Base-by-base conservation (phyloP, 169 alveolate genomes). In the Cryptosporidium canis region DNA sequence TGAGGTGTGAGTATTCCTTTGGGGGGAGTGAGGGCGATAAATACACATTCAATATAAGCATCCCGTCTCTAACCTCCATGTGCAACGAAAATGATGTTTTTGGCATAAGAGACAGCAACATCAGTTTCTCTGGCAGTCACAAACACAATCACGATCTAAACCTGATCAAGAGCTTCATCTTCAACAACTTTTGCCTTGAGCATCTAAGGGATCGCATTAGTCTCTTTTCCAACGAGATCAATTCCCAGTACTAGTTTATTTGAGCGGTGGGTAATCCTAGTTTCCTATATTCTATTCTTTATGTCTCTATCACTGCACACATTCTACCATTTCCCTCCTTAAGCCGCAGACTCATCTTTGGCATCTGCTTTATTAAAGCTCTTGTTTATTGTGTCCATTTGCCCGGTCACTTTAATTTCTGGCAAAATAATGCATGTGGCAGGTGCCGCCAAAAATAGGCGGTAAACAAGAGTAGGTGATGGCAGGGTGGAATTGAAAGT, bases 51-150 rank as follows among this genome's bases (percentile, higher is more conserved):
- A 58, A 12, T 56, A 61, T 77, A 16, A 39, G 29, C 21, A 58
- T 77, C 4, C 87, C 87, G 44, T 77, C 87, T 21, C 33, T 77
- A 21, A 77, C 87, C 29, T 77, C 87, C 31, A 77, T 77, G 87
- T 58, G 87, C 44, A 77, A 61, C 29, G 87, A 77, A 41, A 77
- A 77, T 39, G 87, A 77, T n/a, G 64, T 77, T 39, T 77, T 77
- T 37, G 87, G 87, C 35, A 55, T 58, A 24, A 77, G 37, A 12
- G 87, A 77, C 12, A 58, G 67, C 43, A 58, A 16, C 27, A 77
- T 77, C 37, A 29, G 41, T 6, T 43, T 77, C 31, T 5, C 66
- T 0, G 87, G 66, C 35, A 55, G 58, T 21, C 68, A 61, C 45
- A n/a, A 61, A 31, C 68, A 61, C 33, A 55, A 35, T 9, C 44